Conservation (phyloP, 2,329 filamentous ascomycete species). For the Thermochaetoides dissita region DNA sequence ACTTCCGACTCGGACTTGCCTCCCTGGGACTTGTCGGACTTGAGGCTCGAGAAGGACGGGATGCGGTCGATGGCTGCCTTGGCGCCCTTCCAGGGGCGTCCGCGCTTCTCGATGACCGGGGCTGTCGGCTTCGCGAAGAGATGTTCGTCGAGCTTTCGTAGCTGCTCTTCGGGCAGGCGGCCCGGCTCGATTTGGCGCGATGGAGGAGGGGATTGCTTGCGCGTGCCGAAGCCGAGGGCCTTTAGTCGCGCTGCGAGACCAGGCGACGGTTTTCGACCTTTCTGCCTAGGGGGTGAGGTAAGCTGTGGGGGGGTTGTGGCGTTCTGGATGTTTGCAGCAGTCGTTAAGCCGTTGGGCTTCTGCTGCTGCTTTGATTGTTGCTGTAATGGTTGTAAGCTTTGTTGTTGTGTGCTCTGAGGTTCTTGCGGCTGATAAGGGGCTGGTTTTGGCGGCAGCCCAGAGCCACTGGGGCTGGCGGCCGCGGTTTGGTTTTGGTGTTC, state of each 20-base stretch:
- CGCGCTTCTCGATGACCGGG: conserved; percentile 46
- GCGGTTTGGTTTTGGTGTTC: conserved; percentile 1
- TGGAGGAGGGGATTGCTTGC: conserved; percentile 23
- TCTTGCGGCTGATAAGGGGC: conserved; percentile 21
- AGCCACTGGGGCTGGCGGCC: conserved; percentile 22
- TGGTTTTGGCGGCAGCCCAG: conserved; percentile 28
- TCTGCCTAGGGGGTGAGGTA: conserved; percentile 15
- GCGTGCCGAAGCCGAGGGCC: conserved; percentile 45
- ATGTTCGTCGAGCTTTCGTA: conserved; percentile 54
- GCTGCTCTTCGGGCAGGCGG: conserved; percentile 55
- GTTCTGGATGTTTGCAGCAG: conserved; percentile 9
- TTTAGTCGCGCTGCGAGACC: conserved; percentile 52
- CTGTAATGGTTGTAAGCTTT: no score
- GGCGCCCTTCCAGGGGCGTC: conserved; percentile 59
- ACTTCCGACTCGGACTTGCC: conserved; percentile 13
- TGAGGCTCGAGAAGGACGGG: conserved; percentile 23
- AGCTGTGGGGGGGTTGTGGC: conserved; percentile 7
- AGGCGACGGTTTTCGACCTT: conserved; percentile 45
- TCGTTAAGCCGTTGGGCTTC: conserved; percentile 6
- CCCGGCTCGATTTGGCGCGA: conserved; percentile 32
- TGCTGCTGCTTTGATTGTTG: conserved; percentile 12
- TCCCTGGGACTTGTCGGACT: conserved; percentile 12
- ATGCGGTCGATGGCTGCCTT: conserved; percentile 46
- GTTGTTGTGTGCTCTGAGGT: background rate
- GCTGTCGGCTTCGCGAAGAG: conserved; percentile 42